Base-by-base conservation (phyloP, 2,329 filamentous ascomycete genomes). In the Aspergillus jensenii region DNA sequence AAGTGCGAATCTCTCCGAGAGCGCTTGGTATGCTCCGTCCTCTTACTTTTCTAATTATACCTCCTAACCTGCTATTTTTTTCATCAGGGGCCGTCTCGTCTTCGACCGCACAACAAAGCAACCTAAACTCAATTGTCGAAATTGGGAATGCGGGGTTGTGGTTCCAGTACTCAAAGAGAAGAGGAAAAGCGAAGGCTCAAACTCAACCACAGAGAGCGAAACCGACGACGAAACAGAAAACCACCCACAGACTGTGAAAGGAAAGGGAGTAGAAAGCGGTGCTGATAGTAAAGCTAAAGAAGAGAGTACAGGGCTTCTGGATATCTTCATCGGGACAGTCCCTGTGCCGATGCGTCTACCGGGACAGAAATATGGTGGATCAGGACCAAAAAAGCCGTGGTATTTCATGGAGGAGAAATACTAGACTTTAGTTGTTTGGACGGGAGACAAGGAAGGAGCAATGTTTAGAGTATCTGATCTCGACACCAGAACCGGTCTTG, bases 131-230 rank as follows among this genome's bases (percentile, higher is more conserved):
- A 92, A 84, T 61, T 92, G 90, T 73, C 87, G 90, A 55, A 99
- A 98, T 73, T 98, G 93, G 93, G 95, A 98, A 76, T 96, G 92
- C 69, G 95, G 95, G 37, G 90, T 99, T 1, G 67, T 98, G 23
- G 72, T 97, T 41, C 86, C 87, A 9, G 79, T 90, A 23, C 66
- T 64, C 27, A 44, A 56, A 3, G 56, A 47, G n/a, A 57, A 64
- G 17, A 33, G 25, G 9, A 6, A 48, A 11, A 17, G 9, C 11
- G n/a, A 19, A 35, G 46, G 19, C 21, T 14, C 23, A 41, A 23
- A 40, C 8, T 25, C 23, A 21, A 52, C 14, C n/a, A 35, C 35
- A 8, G 23, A 55, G 27, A 3, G 21, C 12, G 41, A 23, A 19
- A 27, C 21, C 23, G 52, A 37, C 11, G 17, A 46, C 8, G 39